These are phyloP conservation scores for Solanum medicagineum DNA, from an alignment of 257 asterid genomes.

Conservation along the genomic window DNA sequence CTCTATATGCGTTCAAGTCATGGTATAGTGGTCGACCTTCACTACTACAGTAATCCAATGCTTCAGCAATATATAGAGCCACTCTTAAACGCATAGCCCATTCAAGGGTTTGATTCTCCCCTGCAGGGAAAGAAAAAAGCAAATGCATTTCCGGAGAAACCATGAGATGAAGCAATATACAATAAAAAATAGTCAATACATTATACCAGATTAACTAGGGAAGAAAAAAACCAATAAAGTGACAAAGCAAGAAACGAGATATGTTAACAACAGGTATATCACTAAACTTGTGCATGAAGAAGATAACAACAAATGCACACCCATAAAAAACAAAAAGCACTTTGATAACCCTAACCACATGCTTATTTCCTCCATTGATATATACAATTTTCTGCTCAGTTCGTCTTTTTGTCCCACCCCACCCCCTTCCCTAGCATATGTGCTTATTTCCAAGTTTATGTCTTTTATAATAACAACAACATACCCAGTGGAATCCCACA, in stretches of 20 bases:
- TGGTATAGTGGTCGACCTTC: slow-evolving; percentile 95
- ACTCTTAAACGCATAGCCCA: slow-evolving; percentile 99
- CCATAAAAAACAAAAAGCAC: neutral
- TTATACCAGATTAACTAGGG: neutral
- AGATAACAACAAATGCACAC: neutral
- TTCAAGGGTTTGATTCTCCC: slow-evolving; percentile 97
- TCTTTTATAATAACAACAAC: neutral
- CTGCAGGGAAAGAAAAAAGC: slow-evolving; percentile 20
- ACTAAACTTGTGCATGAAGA: neutral
- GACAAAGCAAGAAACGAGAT: neutral
- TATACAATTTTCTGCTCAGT: too few relatives aligned
- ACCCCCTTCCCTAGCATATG: neutral
- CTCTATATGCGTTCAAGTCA: slow-evolving; percentile 95
- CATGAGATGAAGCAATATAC: neutral
- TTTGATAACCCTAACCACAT: neutral
- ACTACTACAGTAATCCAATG: slow-evolving; percentile 79
- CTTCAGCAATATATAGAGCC: slow-evolving; percentile 93
- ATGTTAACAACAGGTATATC: neutral
- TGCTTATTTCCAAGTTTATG: neutral
- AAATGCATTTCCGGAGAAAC: neutral
- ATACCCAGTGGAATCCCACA: too few relatives aligned
- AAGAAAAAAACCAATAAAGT: neutral
- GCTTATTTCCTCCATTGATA: too few relatives aligned
- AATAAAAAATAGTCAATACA: neutral
- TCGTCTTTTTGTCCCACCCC: too few relatives aligned